phyloP scores from a whole-genome alignment of 1,284 basidiomycete species.

The Macrocystidia cucumis region DNA sequence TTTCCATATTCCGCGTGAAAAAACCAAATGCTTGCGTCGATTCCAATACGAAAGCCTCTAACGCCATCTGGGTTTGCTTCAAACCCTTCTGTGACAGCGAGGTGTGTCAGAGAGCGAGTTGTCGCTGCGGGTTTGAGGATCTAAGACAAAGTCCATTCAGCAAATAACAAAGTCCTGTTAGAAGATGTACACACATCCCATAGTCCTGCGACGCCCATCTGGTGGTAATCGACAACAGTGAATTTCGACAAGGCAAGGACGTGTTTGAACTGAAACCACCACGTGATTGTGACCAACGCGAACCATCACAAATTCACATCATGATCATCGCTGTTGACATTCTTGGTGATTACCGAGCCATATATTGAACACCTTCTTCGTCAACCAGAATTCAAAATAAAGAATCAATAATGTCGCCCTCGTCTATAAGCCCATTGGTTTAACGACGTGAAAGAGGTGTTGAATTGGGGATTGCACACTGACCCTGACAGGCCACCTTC shows the following conservation, averaged over 20 bases:
- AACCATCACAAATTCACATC: too few species aligned
- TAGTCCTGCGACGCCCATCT: conserved; percentile 37
- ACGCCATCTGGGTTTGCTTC: conserved; percentile 46
- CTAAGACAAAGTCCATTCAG: conserved; percentile 22
- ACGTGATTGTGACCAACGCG: too few species aligned
- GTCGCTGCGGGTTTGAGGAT: conserved; percentile 56
- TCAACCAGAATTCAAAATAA: too few species aligned
- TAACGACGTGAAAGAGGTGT: too few species aligned
- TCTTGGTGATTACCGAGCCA: too few species aligned
- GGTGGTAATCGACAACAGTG: too few species aligned
- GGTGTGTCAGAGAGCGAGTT: conserved; percentile 57
- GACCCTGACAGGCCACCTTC: conserved; percentile 13
- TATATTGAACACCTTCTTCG: too few species aligned
- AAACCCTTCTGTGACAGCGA: conserved; percentile 67
- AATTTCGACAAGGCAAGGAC: too few species aligned
- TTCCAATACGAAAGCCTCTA: conserved; percentile 66
- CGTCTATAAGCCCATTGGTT: too few species aligned
- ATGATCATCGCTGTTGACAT: too few species aligned
- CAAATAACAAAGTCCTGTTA: background rate
- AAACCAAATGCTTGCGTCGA: conserved; percentile 81
- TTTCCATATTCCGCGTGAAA: conserved; percentile 68
- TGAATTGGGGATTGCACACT: conserved; percentile 1
- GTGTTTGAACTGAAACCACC: too few species aligned
- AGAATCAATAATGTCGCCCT: too few species aligned
- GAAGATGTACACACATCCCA: conserved; percentile 27